Conservation (phyloP, 441 rosid species). For the Pelargonium australe region DNA sequence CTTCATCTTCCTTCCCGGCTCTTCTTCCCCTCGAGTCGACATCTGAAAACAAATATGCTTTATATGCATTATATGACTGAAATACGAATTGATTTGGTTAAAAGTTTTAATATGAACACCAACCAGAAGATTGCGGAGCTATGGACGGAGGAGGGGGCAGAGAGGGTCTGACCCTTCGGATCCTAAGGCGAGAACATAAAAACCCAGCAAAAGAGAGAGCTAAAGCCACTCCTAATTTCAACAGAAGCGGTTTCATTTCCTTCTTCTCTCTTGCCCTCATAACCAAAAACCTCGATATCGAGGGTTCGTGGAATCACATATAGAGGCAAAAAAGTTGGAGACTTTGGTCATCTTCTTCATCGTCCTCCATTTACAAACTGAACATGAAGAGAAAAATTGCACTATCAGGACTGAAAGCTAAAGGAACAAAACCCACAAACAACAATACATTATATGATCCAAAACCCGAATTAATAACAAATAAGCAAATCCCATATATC, state of each 20-base stretch:
- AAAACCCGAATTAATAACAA: no score
- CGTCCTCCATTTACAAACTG: slow-evolving; percentile 39
- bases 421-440: neutral
- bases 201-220: slow-evolving; percentile 67
- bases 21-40: slow-evolving; percentile 18
- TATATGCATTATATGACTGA: neutral
- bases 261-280: slow-evolving; percentile 41
- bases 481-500: no score
- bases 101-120: neutral
- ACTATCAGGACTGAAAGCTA: neutral
- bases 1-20: slow-evolving; percentile 17
- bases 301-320: neutral
- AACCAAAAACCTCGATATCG: slow-evolving; percentile 6
- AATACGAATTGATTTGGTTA: neutral
- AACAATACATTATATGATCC: no score
- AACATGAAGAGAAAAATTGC: neutral
- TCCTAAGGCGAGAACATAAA: slow-evolving; percentile 46
- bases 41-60: slow-evolving; percentile 7
- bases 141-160: slow-evolving; percentile 33
- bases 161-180: slow-evolving; percentile 30
- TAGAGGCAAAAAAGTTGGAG: slow-evolving; percentile 8
- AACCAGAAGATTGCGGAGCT: slow-evolving; percentile 37
- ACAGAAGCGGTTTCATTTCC: slow-evolving; percentile 45
- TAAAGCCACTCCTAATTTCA: slow-evolving; percentile 60
- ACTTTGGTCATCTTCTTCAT: slow-evolving; percentile 26